These are phyloP conservation scores for Talaromyces sp. DNA, from an alignment of 2,329 filamentous ascomycete genomes.

Conservation along the genomic window DNA sequence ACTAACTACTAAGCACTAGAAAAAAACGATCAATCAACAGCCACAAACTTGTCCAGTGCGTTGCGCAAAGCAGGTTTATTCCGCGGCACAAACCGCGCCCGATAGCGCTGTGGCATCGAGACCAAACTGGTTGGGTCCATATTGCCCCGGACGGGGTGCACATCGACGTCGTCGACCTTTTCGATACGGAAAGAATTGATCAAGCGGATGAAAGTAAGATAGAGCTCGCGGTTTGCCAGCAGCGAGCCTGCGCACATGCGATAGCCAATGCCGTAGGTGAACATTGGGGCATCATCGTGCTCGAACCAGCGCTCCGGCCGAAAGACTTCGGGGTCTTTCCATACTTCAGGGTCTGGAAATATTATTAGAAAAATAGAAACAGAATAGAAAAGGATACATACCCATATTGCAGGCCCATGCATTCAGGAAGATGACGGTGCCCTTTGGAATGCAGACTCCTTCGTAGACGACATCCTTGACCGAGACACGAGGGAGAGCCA, in stretches of 20 bases:
- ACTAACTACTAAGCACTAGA: background rate
- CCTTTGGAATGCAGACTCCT: conserved; percentile 55
- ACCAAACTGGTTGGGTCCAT: conserved; percentile 59
- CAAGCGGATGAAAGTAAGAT: conserved; percentile 59
- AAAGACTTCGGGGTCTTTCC: conserved; percentile 55
- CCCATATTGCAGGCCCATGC: conserved; percentile 67
- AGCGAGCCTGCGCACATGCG: conserved; percentile 63
- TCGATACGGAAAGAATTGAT: conserved; percentile 58
- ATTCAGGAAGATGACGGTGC: conserved; percentile 61
- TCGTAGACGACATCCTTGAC: conserved; percentile 57
- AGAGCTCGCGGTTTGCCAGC: conserved; percentile 61
- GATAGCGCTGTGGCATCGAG: conserved; percentile 55
- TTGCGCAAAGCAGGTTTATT: background rate
- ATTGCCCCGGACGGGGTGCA: conserved; percentile 56
- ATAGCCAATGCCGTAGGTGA: conserved; percentile 62
- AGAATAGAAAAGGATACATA: conserved; percentile 27
- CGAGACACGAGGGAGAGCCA: conserved; percentile 58
- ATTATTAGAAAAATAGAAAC: background rate
- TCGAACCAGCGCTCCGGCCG: conserved; percentile 60
- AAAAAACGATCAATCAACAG: background rate
- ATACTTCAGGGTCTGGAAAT: conserved; percentile 48
- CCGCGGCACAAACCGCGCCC: conserved; percentile 52
- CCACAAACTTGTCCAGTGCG: background rate
- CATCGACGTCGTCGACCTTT: conserved; percentile 50
- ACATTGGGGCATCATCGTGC: conserved; percentile 58